phyloP scores from a whole-genome alignment of 176 grass and related monocot genomes.

The Guadua angustifolia region DNA sequence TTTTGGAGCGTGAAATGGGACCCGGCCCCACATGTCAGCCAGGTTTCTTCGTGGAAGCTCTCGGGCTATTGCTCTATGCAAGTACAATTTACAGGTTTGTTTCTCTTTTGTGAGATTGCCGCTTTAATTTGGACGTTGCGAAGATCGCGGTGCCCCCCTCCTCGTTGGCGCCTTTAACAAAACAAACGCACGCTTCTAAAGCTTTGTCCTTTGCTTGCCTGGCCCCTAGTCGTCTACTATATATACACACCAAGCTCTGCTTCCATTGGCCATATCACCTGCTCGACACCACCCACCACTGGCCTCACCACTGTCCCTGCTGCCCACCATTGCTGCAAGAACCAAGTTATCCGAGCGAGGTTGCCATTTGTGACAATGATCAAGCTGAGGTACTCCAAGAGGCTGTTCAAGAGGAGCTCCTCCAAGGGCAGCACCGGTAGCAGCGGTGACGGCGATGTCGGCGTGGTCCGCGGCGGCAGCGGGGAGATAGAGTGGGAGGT shows the following conservation, averaged over 20 bases:
- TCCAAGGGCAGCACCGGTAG: conserved; percentile 55
- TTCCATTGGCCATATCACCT: conserved; percentile 6
- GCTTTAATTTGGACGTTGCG: conserved; percentile 37
- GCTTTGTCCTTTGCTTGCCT: conserved; percentile 51
- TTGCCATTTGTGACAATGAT: conserved; percentile 53
- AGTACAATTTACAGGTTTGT: neutral
- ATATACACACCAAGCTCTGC: conserved; percentile 30
- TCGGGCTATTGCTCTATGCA: neutral
- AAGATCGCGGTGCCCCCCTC: conserved; percentile 42
- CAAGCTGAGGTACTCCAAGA: conserved; percentile 88
- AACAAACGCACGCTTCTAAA: conserved; percentile 80
- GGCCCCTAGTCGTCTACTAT: conserved; percentile 31
- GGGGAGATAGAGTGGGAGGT: conserved; percentile 92
- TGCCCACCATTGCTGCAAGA: neutral
- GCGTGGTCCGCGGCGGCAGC: neutral
- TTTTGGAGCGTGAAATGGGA: neutral
- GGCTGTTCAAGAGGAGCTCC: conserved; percentile 83
- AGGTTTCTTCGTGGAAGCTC: neutral
- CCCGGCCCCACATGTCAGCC: neutral
- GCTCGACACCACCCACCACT: conserved; percentile 4
- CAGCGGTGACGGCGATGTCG: conserved; percentile 10
- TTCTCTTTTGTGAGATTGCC: conserved; percentile 20
- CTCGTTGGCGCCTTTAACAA: conserved; percentile 45
- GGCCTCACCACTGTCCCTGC: neutral
- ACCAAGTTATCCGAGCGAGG: neutral